Evolutionary conservation across 768 basidiomycete genomes (phyloP).

Genomic region (Clitopilus hobsonii): DNA sequence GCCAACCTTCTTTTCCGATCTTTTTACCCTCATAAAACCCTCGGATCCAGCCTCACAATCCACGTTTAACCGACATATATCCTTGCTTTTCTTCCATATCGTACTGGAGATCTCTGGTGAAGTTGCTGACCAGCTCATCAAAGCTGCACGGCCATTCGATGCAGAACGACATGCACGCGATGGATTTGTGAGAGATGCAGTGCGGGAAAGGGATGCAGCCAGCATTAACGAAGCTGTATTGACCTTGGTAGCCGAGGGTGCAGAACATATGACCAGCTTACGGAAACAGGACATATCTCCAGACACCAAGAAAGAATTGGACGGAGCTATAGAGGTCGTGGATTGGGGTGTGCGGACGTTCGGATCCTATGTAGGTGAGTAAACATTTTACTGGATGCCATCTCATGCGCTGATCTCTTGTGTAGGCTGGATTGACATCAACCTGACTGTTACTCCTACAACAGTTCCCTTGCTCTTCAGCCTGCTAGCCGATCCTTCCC

Average conservation of each 20-base stretch:
- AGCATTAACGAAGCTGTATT: conserved; percentile 84
- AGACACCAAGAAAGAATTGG: conserved; percentile 46
- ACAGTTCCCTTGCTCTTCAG: conserved; percentile 84
- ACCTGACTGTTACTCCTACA: conserved; percentile 86
- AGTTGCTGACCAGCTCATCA: conserved; percentile 93
- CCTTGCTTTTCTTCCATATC: conserved; percentile 86
- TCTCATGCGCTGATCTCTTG: neutral
- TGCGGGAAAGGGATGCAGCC: conserved; percentile 85
- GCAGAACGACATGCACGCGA: conserved; percentile 75
- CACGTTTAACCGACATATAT: conserved; percentile 78
- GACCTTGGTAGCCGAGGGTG: conserved; percentile 72
- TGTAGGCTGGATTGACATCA: conserved; percentile 96
- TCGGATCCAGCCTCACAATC: conserved; percentile 50
- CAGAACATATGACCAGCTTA: conserved; percentile 49
- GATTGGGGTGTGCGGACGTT: conserved; percentile 93
- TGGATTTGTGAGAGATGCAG: conserved; percentile 79
- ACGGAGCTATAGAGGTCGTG: conserved; percentile 68
- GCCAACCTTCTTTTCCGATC: conserved; percentile 79
- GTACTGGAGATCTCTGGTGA: conserved; percentile 94
- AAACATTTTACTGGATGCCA: neutral
- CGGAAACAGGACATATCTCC: conserved; percentile 41
- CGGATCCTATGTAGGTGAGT: conserved; percentile 91
- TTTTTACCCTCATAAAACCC: conserved; percentile 69
- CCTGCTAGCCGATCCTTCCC: conserved; percentile 71
- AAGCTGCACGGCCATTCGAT: conserved; percentile 75